Base-by-base conservation (phyloP, 1,139 yeast species). In the Blastobotrys buckinghamii region DNA sequence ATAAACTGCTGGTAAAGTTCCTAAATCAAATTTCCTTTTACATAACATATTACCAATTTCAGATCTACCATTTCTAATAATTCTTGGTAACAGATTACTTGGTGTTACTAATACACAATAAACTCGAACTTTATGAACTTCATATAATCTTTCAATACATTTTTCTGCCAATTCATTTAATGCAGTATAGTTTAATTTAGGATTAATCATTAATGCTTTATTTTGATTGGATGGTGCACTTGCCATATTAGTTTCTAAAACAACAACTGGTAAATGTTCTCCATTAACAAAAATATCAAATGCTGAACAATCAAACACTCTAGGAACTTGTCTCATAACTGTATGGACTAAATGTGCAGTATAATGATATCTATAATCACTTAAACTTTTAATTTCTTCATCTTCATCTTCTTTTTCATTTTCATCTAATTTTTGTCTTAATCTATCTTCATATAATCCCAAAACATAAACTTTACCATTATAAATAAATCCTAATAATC, bases 21-120 rank as follows among this genome's bases (percentile, higher is more conserved):
- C 97, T 56, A 81, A 84, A 44, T 83, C 74, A 60, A 89, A 89
- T 55, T 79, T 76, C 58, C 86, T 81, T 55, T 90, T 88, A 57
- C 96, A 90, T 44, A 94, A 74, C 82, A 90, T 87, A 58, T 90
- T 92, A 1, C 98, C 97, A 56, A 92, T 85, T 60, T 94, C 98
- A 30, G 84, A 74, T 12, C 95, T 82, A 7, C 96, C 96, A 66
- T 88, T 82, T 59, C 94, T 72, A 63, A 81, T 74, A 24, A 87
- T 84, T 60, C 96, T 78, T 1, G 98, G 97, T 34, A 94, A 72
- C 0, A 90, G 75, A 53, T 87, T 89, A 34, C 88, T 82, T 35
- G 89, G 84, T 1, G 92, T 85, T 3, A 90, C 82, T 53, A 88
- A 63, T 6, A 89, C 83, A 65, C 97, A 89, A 61, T 84, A 86